These are phyloP conservation scores for Protomyces inouyei DNA, from an alignment of 1,139 yeast species.

Conservation along the genomic window DNA sequence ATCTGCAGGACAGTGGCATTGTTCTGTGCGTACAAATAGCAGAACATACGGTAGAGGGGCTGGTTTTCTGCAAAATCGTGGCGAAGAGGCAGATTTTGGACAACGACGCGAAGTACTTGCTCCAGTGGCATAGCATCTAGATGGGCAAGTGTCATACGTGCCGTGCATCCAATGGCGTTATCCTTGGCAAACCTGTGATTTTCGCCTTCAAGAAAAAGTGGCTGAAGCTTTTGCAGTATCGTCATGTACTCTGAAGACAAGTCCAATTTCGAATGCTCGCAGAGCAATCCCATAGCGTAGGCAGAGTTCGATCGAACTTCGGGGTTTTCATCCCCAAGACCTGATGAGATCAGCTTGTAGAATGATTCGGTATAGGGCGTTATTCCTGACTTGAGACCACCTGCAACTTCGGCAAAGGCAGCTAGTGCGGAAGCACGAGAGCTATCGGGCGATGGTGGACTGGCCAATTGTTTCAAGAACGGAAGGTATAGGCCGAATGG, in stretches of 20 bases:
- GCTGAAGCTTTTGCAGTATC: constrained; percentile 70
- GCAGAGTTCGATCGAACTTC: constrained; percentile 96
- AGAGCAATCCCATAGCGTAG: constrained; percentile 83
- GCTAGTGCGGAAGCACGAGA: constrained; percentile 86
- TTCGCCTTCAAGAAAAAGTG: constrained; percentile 63
- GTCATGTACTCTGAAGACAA: constrained; percentile 37
- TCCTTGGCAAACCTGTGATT: constrained; percentile 45
- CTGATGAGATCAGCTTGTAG: constrained; percentile 61
- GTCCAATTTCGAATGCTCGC: constrained; percentile 49
- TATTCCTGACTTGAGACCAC: constrained; percentile 59
- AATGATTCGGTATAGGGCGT: constrained; percentile 66
- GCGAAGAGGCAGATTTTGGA: constrained; percentile 76
- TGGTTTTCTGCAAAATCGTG: constrained; percentile 89
- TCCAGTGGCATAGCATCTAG: constrained; percentile 69
- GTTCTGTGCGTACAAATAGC: constrained; percentile 63
- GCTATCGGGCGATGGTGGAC: constrained; percentile 58
- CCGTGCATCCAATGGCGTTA: constrained; percentile 67
- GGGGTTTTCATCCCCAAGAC: constrained; percentile 71
- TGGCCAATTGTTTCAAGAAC: constrained; percentile 52
- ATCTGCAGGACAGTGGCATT: constrained; percentile 54
- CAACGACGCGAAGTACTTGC: constrained; percentile 71
- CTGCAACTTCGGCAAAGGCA: constrained; percentile 81
- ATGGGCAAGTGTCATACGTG: constrained; percentile 78
- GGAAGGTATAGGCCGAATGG: constrained; percentile 66
- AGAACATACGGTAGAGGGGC: constrained; percentile 76